Conservation (phyloP, 2,329 filamentous ascomycete genomes). For the Elsinoe australis region DNA sequence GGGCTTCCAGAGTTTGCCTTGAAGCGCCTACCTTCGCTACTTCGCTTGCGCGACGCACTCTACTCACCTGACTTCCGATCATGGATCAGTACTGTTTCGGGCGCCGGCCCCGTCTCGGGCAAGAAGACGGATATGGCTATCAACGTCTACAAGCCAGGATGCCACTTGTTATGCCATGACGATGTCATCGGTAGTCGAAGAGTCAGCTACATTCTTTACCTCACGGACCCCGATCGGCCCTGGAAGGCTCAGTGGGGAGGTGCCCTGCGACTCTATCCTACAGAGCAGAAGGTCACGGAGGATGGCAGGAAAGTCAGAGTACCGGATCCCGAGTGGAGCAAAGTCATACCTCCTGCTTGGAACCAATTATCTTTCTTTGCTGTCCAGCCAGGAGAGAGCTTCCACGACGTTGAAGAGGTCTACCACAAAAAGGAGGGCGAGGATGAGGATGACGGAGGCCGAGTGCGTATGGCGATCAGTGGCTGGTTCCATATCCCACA, state of each 20-base stretch:
- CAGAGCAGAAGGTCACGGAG: slow-evolving; percentile 52
- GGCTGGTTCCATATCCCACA: slow-evolving; percentile 99
- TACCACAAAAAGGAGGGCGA: slow-evolving; percentile 59
- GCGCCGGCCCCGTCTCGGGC: slow-evolving; percentile 78
- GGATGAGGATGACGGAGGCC: slow-evolving; percentile 58
- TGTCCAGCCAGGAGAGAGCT: slow-evolving; percentile 96
- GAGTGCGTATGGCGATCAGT: slow-evolving; percentile 93
- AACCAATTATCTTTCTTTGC: slow-evolving; percentile 98
- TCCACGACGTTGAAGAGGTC: slow-evolving; percentile 97
- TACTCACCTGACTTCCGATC: slow-evolving; percentile 85
- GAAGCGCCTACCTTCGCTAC: slow-evolving; percentile 77
- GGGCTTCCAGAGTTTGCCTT: slow-evolving; percentile 82
- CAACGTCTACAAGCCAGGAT: slow-evolving; percentile 95
- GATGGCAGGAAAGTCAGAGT: slow-evolving; percentile 68
- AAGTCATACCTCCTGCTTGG: slow-evolving; percentile 87
- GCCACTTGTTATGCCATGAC: slow-evolving; percentile 92
- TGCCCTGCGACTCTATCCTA: slow-evolving; percentile 79
- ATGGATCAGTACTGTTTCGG: slow-evolving; percentile 80
- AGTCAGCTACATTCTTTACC: slow-evolving; percentile 93
- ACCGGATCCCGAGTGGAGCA: slow-evolving; percentile 67
- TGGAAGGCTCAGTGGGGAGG: slow-evolving; percentile 94
- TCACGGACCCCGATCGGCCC: slow-evolving; percentile 81
- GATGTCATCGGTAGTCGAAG: slow-evolving; percentile 96
- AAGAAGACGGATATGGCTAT: slow-evolving; percentile 98
- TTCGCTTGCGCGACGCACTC: slow-evolving; percentile 83